phyloP scores from a whole-genome alignment of 2,329 filamentous ascomycete genomes.

The Pseudogymnoascus sp. region DNA sequence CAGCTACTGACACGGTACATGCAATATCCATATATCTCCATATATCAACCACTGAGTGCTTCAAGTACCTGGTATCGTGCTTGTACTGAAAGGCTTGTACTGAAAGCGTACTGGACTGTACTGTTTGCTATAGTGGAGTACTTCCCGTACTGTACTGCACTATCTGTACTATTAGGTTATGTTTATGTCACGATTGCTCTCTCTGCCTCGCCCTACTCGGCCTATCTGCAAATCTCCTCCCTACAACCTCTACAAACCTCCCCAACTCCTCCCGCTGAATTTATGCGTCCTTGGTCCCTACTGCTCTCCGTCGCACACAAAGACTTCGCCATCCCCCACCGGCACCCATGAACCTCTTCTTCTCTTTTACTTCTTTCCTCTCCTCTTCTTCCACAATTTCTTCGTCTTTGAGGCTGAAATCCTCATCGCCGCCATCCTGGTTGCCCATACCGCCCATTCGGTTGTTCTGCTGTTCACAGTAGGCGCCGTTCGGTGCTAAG shows the following conservation, averaged over 20 bases:
- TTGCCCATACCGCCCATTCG: constrained; percentile 19
- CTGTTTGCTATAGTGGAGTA: neutral
- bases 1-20: neutral
- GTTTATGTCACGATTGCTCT: neutral
- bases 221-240: neutral
- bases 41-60: neutral
- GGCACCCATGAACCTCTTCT: constrained; percentile 14
- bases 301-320: constrained; percentile 16
- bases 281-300: constrained; percentile 13
- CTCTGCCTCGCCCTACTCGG: neutral
- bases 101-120: neutral
- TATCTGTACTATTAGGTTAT: neutral
- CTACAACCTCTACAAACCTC: neutral
- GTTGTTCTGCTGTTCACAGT: constrained; percentile 17
- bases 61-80: neutral
- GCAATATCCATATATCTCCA: neutral
- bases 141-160: neutral
- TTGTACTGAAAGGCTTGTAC: neutral
- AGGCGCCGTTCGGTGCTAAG: constrained; percentile 18
- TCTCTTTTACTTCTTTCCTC: constrained; percentile 14
- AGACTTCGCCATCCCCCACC: constrained; percentile 16
- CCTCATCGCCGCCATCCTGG: constrained; percentile 15
- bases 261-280: constrained; percentile 6
- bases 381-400: constrained; percentile 16
- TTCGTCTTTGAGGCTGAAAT: constrained; percentile 12